Conservation (phyloP, 2,329 filamentous ascomycete genomes). For the Exophiala lecanii-corni region DNA sequence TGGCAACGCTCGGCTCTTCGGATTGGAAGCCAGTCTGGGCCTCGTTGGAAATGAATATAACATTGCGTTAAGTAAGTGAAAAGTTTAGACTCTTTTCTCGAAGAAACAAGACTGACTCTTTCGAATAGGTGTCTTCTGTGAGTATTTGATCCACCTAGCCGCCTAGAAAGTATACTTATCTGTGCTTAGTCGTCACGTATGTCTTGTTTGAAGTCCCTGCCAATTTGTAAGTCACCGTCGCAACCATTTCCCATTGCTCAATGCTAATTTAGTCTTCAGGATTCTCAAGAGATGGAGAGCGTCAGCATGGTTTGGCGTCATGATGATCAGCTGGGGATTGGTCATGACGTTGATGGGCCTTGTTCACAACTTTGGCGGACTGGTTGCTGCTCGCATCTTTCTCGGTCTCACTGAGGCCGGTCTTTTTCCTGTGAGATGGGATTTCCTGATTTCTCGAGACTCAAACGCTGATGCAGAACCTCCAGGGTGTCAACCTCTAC, state of each 20-base stretch:
- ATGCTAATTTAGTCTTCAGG: neutral
- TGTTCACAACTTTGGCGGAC: conserved; percentile 30
- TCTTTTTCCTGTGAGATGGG: conserved; percentile 37
- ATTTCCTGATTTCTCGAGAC: neutral
- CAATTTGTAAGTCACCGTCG: conserved; percentile 2
- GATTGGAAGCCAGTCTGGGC: conserved; percentile 39
- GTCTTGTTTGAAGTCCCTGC: conserved; percentile 1
- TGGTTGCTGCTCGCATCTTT: conserved; percentile 32
- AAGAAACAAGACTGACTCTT: conserved; percentile 17
- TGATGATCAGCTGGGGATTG: conserved; percentile 1
- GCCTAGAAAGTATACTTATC: neutral
- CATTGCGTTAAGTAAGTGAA: conserved; percentile 16
- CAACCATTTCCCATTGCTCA: no score
- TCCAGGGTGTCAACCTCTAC: conserved; percentile 14
- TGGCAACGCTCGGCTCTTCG: conserved; percentile 44
- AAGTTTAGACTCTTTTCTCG: neutral
- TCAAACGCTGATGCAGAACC: neutral
- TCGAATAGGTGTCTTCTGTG: conserved; percentile 1
- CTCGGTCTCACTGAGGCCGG: conserved; percentile 37
- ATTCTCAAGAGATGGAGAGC: conserved; percentile 4
- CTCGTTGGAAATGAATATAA: conserved; percentile 44
- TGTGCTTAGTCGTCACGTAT: neutral
- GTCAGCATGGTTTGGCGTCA: neutral
- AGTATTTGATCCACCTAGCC: neutral
- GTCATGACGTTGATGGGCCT: conserved; percentile 24